Conservation (phyloP, 306 rosid species). For the Rosa multiflora region DNA sequence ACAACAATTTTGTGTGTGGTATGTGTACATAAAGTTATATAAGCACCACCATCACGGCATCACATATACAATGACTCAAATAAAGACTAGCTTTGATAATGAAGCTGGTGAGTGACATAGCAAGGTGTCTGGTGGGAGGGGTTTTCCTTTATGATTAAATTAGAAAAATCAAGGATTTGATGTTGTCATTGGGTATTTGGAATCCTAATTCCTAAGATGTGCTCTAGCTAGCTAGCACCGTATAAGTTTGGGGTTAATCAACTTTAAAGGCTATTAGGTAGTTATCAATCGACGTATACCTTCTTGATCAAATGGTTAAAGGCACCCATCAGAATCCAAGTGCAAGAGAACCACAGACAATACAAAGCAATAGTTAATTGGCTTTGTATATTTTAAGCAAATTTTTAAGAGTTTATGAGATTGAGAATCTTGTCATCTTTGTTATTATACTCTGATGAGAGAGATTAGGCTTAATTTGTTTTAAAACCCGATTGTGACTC, state of each 20-base stretch:
- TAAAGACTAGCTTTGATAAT: background rate
- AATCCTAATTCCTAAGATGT: conserved; percentile 24
- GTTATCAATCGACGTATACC: conserved; percentile 23
- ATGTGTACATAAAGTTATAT: background rate
- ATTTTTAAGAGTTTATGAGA: background rate
- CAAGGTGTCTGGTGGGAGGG: conserved; percentile 3
- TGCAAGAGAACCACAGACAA: conserved; percentile 14
- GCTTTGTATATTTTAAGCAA: conserved; percentile 10
- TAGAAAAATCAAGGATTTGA: conserved; percentile 15
- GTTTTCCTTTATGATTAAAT: conserved; percentile 4
- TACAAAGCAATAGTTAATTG: background rate
- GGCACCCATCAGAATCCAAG: conserved; percentile 18
- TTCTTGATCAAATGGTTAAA: conserved; percentile 18
- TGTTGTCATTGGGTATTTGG: conserved; percentile 24
- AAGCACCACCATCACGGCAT: conserved; percentile 5
- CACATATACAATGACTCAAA: conserved; percentile 1
- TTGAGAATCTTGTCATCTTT: conserved; percentile 15
- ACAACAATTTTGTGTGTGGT: background rate
- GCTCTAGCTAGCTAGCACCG: conserved; percentile 17
- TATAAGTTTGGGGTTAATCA: conserved; percentile 13
- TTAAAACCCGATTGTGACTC: background rate
- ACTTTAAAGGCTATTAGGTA: conserved; percentile 6
- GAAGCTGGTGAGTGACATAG: conserved; percentile 10
- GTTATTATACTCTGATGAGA: background rate
- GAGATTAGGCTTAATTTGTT: background rate